These are phyloP conservation scores for Voacanga thouarsii DNA, from an alignment of 257 asterid species.

Conservation along the genomic window DNA sequence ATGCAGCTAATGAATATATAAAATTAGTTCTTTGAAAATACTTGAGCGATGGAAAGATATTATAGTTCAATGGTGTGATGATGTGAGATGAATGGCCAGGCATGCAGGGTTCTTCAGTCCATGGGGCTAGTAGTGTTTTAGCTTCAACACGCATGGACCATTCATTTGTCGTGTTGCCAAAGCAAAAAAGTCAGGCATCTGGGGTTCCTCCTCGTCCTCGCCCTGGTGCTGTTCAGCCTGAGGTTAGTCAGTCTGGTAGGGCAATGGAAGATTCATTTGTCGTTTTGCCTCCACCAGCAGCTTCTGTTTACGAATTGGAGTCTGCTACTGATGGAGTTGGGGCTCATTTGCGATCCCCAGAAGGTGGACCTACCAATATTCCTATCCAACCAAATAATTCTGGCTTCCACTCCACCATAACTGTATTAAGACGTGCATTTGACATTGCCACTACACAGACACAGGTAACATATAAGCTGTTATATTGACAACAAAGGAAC, in stretches of 20 bases:
- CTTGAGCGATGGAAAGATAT: neutral
- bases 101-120: conserved; percentile 70
- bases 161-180: conserved; percentile 80
- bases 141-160: conserved; percentile 80
- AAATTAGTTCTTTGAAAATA: neutral
- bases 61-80: conserved; percentile 14
- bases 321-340: conserved; percentile 68
- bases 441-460: conserved; percentile 87
- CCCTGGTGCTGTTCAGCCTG: conserved; percentile 54
- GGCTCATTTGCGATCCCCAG: conserved; percentile 51
- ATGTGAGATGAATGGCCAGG: conserved; percentile 45
- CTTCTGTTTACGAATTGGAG: conserved; percentile 84
- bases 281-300: conserved; percentile 97
- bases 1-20: neutral
- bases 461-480: conserved; percentile 40
- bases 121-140: conserved; percentile 55
- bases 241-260: conserved; percentile 64
- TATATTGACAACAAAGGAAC: conserved; percentile 8
- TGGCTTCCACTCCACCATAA: conserved; percentile 85
- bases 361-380: conserved; percentile 44
- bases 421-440: conserved; percentile 85
- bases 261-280: conserved; percentile 95
- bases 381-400: conserved; percentile 65
- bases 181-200: conserved; percentile 67
- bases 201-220: conserved; percentile 74